Evolutionary conservation across 768 basidiomycete species (phyloP), one percentile per base, ranked within the genome.

Genomic region (Austroboletus festivus): DNA sequence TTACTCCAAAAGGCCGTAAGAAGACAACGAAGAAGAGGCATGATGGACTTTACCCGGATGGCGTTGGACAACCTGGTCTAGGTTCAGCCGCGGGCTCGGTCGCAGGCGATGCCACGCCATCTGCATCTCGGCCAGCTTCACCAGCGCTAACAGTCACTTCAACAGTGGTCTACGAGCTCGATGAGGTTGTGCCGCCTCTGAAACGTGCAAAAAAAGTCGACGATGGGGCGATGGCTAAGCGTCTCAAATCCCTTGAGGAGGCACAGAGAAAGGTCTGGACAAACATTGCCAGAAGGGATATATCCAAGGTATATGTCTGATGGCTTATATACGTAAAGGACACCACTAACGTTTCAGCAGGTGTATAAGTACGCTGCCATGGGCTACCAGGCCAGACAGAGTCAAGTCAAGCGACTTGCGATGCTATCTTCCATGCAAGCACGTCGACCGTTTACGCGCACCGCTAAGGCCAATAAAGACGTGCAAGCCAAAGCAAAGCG

Each of bases 251-350:
- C 6, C 63, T 93, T 24, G 91, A 92, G 62, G 93, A 93, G 56
- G 75, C 86, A 0, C 92, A 93, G 70, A 77, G 80, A 49, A 93
- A 91, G 68, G 85, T 92, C 9, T 95, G 93, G 93, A 84, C 83
- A 19, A 89, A 85, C 57, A 93, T 95, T 42, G 93, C 90, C 1
- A 76, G 81, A 53, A 76, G 82, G 56, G 93, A 94, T 57, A 81
- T 94, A 40, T 83, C 85, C 23, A 93, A 89, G 77, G 93, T 87
- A 55, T 35, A 23, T 30, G 11, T 15, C 18, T 26, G 10, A 37
- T 15, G n/a, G n/a, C 28, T 31, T 18, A 11, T 42, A 26, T 34
- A 13, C 19, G 28, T n/a, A n/a, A 33, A 15, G 22, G 21, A 55
- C 16, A 18, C 53, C 51, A 41, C 51, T 48, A 28, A 50, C 46